Base-by-base conservation (phyloP, 2,329 filamentous ascomycete species). In the Ampelomyces quisqualis region DNA sequence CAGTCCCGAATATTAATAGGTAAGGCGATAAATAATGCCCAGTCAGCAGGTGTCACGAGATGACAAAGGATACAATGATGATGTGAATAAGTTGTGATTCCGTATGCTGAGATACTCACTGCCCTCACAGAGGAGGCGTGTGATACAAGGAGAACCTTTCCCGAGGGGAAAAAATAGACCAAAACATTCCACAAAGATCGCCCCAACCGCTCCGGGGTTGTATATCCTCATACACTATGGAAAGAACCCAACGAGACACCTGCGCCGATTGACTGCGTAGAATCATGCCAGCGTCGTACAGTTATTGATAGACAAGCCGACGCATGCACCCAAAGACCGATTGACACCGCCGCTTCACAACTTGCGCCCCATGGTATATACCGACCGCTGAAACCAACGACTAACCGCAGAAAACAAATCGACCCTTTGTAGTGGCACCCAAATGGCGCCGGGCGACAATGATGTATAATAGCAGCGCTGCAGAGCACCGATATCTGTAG, bases 261-360 rank as follows among this genome's bases (percentile, higher is more conserved):
- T 56, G 53, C 56, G 55, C 55, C 53, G 51, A 53, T 49, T 53
- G 56, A 59, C 52, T 57, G 57, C 58, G 56, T 64, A 65, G 59
- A 59, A 60, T 68, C 66, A 63, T 69, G 58, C 62, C 60, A 69
- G 64, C 56, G 62, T 69, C 60, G 59, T 69, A 67, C 64, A 68
- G 56, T 17, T 59, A 55, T 55, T 55, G 49, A 51, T 35, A 64
- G 58, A 62, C 57, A 60, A 51, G 49, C 58, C 47, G 47, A 53
- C 51, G 51, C 52, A 66, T 65, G 62, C 62, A 61, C 53, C 62
- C 43, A 53, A 53, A 59, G 58, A 56, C 55, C 51, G 55, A 47
- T 52, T 52, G 61, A 67, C 65, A 68, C 64, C 64, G 49, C 57
- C 62, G 64, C 64, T 67, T 65, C 63, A 60, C n/a, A 62, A 64